These are phyloP conservation scores for Talaromyces sp. DNA, from an alignment of 2,329 filamentous ascomycete species.

Conservation along the genomic window DNA sequence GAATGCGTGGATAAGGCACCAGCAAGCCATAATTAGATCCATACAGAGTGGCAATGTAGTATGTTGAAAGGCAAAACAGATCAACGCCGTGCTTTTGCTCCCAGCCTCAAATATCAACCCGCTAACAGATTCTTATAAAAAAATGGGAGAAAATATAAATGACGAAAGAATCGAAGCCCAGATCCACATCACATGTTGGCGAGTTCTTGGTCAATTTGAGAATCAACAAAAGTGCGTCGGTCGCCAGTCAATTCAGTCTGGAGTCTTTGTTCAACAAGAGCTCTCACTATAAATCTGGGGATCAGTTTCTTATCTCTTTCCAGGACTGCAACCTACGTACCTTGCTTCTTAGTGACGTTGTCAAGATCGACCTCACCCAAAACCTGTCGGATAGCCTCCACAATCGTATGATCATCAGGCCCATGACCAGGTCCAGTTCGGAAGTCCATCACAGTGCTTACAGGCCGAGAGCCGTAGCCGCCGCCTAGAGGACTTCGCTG, in stretches of 20 bases:
- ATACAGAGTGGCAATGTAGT: conserved; percentile 6
- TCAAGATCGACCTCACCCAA: conserved; percentile 88
- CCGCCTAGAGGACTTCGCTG: conserved; percentile 50
- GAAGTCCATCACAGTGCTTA: conserved; percentile 58
- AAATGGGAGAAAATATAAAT: conserved; percentile 2
- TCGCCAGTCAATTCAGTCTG: conserved; percentile 86
- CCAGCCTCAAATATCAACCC: conserved; percentile 7
- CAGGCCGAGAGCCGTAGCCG: conserved; percentile 46
- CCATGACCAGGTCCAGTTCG: conserved; percentile 54
- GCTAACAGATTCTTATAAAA: conserved; percentile 8
- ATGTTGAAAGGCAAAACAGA: conserved; percentile 4
- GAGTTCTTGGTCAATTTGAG: conserved; percentile 88
- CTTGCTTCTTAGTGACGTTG: conserved; percentile 96
- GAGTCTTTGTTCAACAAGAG: conserved; percentile 85
- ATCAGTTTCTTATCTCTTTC: neutral
- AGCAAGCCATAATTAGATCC: conserved; percentile 18
- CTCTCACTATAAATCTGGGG: conserved; percentile 55
- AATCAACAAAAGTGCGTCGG: conserved; percentile 82
- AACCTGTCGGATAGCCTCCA: conserved; percentile 79
- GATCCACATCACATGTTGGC: conserved; percentile 71
- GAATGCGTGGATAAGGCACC: conserved; percentile 4
- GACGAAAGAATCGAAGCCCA: neutral
- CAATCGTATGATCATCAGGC: conserved; percentile 74
- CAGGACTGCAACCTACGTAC: conserved; percentile 36
- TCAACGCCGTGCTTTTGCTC: conserved; percentile 16